Percentiles rank a stretch among this genome's conserved stretches.
Evolutionary conservation across 352 stramenopile genomes (phyloP).

Genomic region (Phytopythium ostracodes): DNA sequence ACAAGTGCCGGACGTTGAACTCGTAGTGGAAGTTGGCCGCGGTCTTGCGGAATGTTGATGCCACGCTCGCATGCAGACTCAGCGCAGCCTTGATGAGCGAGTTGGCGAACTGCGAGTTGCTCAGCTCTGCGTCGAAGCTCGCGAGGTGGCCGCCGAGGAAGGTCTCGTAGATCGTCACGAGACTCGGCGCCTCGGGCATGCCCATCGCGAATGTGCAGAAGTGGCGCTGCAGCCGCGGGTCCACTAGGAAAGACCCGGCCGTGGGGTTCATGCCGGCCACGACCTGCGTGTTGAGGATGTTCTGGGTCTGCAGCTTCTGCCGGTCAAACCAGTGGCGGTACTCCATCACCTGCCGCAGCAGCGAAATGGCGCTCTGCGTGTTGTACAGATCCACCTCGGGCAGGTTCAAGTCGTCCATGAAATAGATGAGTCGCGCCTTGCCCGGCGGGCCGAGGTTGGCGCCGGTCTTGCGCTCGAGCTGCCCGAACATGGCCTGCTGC

Average conservation of each 20-base stretch:
- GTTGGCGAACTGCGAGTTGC: conserved; percentile 83
- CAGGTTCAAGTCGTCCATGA: conserved; percentile 97
- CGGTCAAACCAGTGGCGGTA: conserved; percentile 94
- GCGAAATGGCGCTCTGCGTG: conserved; percentile 93
- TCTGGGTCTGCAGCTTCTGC: conserved; percentile 91
- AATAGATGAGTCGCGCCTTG: conserved; percentile 93
- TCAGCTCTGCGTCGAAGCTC: conserved; percentile 87
- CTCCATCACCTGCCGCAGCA: conserved; percentile 95
- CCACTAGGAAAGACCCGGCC: conserved; percentile 92
- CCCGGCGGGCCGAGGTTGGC: conserved; percentile 92
- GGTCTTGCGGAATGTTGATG: conserved; percentile 93
- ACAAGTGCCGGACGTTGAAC: conserved; percentile 96
- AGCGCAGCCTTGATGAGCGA: conserved; percentile 93
- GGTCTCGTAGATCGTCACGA: conserved; percentile 96
- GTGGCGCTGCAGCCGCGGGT: conserved; percentile 93
- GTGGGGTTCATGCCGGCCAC: conserved; percentile 96
- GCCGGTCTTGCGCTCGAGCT: conserved; percentile 95
- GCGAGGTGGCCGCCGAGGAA: conserved; percentile 93
- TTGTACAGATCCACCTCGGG: conserved; percentile 95
- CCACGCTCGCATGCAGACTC: conserved; percentile 88
- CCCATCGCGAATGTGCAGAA: conserved; percentile 96
- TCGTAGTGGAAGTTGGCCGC: conserved; percentile 97
- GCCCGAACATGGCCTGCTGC: conserved; percentile 90
- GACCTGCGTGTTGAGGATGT: conserved; percentile 94
- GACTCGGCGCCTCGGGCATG: conserved; percentile 90